Evolutionary conservation across 2,329 filamentous ascomycete species (phyloP).

Genomic region (Plenodomus biglobosus): DNA sequence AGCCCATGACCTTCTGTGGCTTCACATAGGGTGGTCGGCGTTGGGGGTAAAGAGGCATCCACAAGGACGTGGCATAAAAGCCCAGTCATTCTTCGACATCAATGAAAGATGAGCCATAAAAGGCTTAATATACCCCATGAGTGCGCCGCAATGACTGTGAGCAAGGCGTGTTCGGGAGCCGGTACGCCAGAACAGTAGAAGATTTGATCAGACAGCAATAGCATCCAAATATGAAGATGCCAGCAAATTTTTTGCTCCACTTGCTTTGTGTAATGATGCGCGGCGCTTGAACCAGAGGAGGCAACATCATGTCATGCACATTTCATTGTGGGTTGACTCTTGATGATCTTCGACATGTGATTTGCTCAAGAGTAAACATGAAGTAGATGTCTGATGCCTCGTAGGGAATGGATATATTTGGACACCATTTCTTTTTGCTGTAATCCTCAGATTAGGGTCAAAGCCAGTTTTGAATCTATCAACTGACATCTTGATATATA

Average conservation of each 20-base stretch:
- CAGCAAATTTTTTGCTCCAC: not conserved
- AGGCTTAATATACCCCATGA: slow-evolving; percentile 21
- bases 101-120: slow-evolving; percentile 8
- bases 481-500: no score
- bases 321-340: no score
- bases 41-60: slow-evolving; percentile 14
- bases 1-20: slow-evolving; percentile 1
- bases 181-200: not conserved
- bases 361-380: no score
- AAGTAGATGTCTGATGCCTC: no score
- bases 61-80: slow-evolving; percentile 10
- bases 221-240: not conserved
- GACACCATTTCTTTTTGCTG: no score
- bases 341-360: no score
- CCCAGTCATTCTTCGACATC: slow-evolving; percentile 8
- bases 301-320: no score
- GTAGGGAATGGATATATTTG: no score
- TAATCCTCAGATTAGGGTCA: no score
- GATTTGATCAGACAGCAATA: slow-evolving; percentile 1
- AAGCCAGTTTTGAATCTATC: no score
- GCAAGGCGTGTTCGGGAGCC: not conserved
- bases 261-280: not conserved
- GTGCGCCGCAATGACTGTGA: slow-evolving; percentile 9
- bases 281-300: no score
- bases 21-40: slow-evolving; percentile 6